These are phyloP conservation scores for Saccharomycopsis javanensis DNA, from an alignment of 805 yeast species.

Conservation along the genomic window DNA sequence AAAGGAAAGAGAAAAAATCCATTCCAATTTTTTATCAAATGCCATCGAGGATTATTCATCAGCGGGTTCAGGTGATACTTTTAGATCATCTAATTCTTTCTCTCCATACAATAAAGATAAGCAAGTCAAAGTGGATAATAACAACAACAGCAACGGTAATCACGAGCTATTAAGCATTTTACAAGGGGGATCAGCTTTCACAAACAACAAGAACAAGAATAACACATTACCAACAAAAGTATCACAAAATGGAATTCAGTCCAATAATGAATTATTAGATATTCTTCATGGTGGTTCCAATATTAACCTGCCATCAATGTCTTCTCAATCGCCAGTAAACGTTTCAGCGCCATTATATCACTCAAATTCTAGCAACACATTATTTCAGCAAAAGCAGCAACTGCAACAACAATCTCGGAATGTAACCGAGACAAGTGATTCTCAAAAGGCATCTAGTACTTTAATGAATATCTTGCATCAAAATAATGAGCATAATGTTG, in stretches of 20 bases:
- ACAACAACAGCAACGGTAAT: background rate
- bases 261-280: background rate
- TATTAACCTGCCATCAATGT: background rate
- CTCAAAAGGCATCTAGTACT: background rate
- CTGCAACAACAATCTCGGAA: background rate
- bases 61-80: background rate
- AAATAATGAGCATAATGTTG: background rate
- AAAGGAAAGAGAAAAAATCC: background rate
- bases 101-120: background rate
- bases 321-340: background rate
- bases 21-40: background rate
- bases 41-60: background rate
- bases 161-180: slow-evolving; percentile 2
- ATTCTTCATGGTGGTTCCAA: background rate
- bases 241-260: background rate
- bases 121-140: background rate
- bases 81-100: background rate
- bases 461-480: background rate
- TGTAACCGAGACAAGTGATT: background rate
- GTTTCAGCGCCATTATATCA: background rate
- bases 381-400: background rate
- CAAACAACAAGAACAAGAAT: background rate
- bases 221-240: background rate
- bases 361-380: background rate
- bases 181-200: background rate